Conservation (phyloP, 345 rosid genomes). For the Atalantia buxifolia region DNA sequence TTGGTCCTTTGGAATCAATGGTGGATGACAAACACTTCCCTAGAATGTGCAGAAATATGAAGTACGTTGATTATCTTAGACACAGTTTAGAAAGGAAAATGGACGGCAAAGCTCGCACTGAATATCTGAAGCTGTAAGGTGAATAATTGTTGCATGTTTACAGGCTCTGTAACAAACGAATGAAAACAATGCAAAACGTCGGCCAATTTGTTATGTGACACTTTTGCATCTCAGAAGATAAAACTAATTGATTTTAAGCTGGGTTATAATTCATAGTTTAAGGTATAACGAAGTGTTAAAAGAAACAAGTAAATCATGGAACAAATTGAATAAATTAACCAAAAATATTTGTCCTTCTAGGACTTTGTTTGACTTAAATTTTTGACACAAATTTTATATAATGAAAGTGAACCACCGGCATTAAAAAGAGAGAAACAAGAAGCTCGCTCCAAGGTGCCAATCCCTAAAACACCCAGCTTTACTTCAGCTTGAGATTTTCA, state of each 20-base stretch:
- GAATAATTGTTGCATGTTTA: neutral
- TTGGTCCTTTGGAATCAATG: slow-evolving; percentile 18
- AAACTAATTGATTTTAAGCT: too few species aligned
- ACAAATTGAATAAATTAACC: neutral
- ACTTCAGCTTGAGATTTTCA: neutral
- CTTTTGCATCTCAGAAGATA: neutral
- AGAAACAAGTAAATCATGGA: neutral
- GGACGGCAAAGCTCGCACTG: slow-evolving; percentile 15
- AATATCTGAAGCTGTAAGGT: neutral
- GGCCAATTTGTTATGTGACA: neutral
- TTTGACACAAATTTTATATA: neutral
- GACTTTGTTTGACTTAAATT: neutral
- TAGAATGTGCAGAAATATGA: neutral
- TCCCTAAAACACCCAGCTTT: neutral
- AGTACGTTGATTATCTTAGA: slow-evolving; percentile 1
- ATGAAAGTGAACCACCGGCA: neutral
- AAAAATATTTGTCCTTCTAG: neutral
- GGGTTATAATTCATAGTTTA: too few species aligned
- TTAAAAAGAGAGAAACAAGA: neutral
- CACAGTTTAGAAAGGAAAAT: neutral
- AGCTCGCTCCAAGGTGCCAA: neutral
- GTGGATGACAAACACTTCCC: neutral
- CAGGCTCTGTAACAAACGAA: neutral
- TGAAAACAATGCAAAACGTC: too few species aligned
- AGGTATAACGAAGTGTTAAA: neutral